Base-by-base conservation (phyloP, 495 filamentous ascomycete species). In the Aspergillus indologenus region DNA sequence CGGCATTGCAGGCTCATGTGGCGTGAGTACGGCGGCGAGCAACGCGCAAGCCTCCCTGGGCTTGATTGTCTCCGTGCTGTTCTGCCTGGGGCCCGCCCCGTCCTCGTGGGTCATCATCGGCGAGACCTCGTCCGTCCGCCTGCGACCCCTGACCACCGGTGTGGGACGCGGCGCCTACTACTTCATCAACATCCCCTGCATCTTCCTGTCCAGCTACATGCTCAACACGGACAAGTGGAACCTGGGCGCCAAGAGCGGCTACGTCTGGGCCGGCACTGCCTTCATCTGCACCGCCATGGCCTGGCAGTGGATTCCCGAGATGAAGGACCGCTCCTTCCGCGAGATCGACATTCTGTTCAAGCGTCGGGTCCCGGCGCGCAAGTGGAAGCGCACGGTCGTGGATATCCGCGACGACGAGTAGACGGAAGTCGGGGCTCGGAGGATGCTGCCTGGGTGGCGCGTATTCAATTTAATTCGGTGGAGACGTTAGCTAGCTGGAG, bases 71-170 rank as follows among this genome's bases (percentile, higher is more conserved):
- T 63, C 61, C 19, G 56, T 5, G 69, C 87, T 52, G 80, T 86
- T 60, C 91, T 91, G 69, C 85, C 88, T 64, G 71, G 86, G 87
- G 0, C 87, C 91, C 29, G 89, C 88, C 0, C 89, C 88, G 0
- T 84, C 91, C 22, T 87, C 85, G 64, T 92, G 89, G 67, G 88
- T 85, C 1, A 79, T 92, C 21, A 88, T 91, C 18, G 81, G 85
- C 20, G 89, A 91, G 64, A 71, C 90, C 1, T 87, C 87, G 1
- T 86, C 88, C 4, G 79, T 86, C n/a, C 80, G 89, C 3, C 78
- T 92, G 2, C 85, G 89, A 53, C 85, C 87, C 65, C 90, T 91
- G 75, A 90, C 88, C 0, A 85, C 87, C 31, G 85, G 85, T 5
- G 75, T 89, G 0, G 85, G 85, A 0, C 83, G 89, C 20, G 82